Percentiles rank a stretch among this genome's conserved stretches.
Conservation (phyloP, 2,329 filamentous ascomycete species). For the Cercospora sp. region DNA sequence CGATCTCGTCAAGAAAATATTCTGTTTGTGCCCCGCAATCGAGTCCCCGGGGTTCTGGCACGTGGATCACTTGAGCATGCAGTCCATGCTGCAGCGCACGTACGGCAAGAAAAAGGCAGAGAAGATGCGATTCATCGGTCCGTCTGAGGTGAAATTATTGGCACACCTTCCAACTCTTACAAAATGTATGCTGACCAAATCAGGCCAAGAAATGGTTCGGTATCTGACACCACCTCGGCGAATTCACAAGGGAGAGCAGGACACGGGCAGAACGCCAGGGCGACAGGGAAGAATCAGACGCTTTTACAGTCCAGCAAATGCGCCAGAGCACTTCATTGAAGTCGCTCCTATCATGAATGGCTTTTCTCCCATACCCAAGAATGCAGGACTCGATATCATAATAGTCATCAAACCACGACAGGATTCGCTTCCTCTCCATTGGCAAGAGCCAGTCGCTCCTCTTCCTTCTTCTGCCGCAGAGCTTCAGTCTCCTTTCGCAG, state of each 20-base stretch:
- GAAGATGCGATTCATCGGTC: too few relatives aligned
- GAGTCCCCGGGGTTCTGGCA: too few relatives aligned
- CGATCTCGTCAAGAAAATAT: too few relatives aligned
- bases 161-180: too few relatives aligned
- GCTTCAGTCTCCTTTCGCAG: conserved; percentile 83
- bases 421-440: conserved; percentile 19
- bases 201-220: too few relatives aligned
- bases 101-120: too few relatives aligned
- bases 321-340: neutral
- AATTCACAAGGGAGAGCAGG: neutral
- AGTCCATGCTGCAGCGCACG: too few relatives aligned
- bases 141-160: too few relatives aligned
- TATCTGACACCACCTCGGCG: neutral
- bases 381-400: neutral
- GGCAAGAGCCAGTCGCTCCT: conserved; percentile 58
- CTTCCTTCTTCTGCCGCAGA: conserved; percentile 71
- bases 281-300: too few relatives aligned
- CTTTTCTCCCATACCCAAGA: neutral
- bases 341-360: conserved; percentile 3
- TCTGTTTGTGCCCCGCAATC: too few relatives aligned
- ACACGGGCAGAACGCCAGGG: neutral
- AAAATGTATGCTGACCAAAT: too few relatives aligned
- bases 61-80: too few relatives aligned
- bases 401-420: conserved; percentile 12
- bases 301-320: neutral